Evolutionary conservation across 2,329 filamentous ascomycete genomes (phyloP).

Genomic region (Diaporthe sp.): DNA sequence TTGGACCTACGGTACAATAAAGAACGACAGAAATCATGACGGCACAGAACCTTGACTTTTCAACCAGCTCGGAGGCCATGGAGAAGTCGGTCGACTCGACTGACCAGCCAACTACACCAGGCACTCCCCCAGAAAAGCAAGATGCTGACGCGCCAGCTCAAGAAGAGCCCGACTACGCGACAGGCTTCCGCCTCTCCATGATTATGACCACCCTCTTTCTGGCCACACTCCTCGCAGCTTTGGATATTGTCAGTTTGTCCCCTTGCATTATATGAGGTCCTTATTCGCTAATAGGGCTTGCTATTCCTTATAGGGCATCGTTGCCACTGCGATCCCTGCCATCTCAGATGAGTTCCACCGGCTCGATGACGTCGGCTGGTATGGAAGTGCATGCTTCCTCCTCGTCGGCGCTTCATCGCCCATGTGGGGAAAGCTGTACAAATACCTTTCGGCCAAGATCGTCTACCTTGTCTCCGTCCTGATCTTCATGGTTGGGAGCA

Average conservation of each 20-base stretch:
- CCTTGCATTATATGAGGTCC: not conserved
- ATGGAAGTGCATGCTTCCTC: conserved; percentile 49
- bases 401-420: conserved; percentile 38
- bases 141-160: not conserved
- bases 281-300: too few species aligned
- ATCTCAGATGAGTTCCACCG: conserved; percentile 49
- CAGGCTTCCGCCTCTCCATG: not conserved
- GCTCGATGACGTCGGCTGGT: too few species aligned
- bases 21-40: not conserved
- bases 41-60: not conserved
- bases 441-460: conserved; percentile 35
- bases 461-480: not conserved
- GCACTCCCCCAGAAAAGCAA: not conserved
- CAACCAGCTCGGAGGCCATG: not conserved
- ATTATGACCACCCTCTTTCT: conserved; percentile 2
- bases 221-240: conserved; percentile 1
- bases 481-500: conserved; percentile 17
- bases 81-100: not conserved
- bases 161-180: not conserved
- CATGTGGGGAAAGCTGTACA: conserved; percentile 38
- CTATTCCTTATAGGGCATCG: too few species aligned
- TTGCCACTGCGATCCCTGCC: conserved; percentile 52
- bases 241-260: not conserved
- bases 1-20: not conserved
- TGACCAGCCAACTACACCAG: not conserved